A percentile compares a stretch with the other conserved stretches of the same genome.
phyloP scores from a whole-genome alignment of 2,329 filamentous ascomycete species.

The Dothistroma pini region DNA sequence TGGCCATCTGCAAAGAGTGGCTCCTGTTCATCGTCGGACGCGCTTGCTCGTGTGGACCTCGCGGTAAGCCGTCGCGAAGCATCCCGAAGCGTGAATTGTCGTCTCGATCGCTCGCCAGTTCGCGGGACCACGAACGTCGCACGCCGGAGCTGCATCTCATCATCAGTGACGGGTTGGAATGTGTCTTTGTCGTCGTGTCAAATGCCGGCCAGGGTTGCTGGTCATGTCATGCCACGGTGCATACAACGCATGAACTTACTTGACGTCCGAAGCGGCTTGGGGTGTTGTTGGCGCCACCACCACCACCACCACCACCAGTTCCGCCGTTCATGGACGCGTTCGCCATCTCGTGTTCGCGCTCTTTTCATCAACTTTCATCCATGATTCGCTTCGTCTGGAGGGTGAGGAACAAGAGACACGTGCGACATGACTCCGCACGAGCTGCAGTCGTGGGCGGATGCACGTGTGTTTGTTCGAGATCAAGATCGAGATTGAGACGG shows the following conservation, averaged over 20 bases:
- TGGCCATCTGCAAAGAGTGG: slow-evolving; percentile 27
- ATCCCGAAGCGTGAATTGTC: slow-evolving; percentile 70
- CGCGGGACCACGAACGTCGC: slow-evolving; percentile 82
- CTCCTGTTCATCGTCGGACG: slow-evolving; percentile 39
- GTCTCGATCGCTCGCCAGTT: slow-evolving; percentile 79
- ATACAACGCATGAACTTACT: neutral
- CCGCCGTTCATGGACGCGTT: neutral
- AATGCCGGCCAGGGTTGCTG: neutral
- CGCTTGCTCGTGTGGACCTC: slow-evolving; percentile 16
- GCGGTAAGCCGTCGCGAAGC: slow-evolving; percentile 29
- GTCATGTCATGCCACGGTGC: neutral
- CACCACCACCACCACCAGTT: neutral
- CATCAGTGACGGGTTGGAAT: slow-evolving; percentile 3
- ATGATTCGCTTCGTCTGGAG: neutral
- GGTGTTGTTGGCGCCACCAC: neutral
- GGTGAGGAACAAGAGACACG: neutral
- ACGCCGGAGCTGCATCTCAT: slow-evolving; percentile 56
- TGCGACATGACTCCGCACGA: neutral
- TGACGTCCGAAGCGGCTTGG: neutral
- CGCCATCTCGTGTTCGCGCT: neutral
- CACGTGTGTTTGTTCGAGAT: neutral
- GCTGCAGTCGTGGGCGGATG: neutral
- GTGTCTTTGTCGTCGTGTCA: neutral
- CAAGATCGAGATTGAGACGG: no score
- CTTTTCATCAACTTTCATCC: neutral